A percentile compares a stretch with the other conserved stretches of the same genome.
Conservation (phyloP, 1,284 basidiomycete genomes). For the Tremellales sp. region DNA sequence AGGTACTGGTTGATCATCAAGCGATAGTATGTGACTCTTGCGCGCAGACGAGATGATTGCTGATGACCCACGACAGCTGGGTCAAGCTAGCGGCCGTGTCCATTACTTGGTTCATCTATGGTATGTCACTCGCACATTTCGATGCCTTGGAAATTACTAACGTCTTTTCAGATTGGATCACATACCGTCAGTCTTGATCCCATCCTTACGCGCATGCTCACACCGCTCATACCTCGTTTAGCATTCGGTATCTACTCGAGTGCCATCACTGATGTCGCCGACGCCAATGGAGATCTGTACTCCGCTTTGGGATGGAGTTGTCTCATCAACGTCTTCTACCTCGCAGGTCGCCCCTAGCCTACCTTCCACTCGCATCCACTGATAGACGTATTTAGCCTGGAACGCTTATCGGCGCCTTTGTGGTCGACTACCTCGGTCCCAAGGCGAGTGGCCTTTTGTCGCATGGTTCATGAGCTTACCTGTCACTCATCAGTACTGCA, state of each 20-base stretch:
- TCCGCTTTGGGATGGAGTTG: conserved; percentile 44
- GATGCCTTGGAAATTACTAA: no score
- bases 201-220: neutral
- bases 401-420: conserved; percentile 31
- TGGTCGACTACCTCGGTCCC: conserved; percentile 42
- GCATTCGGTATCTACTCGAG: conserved; percentile 81
- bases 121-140: conserved; percentile 61
- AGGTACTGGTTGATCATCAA: conserved; percentile 74
- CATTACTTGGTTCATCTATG: conserved; percentile 68
- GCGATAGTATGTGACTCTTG: conserved; percentile 64
- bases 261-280: conserved; percentile 49
- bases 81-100: conserved; percentile 30
- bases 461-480: neutral
- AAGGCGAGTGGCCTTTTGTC: conserved; percentile 11
- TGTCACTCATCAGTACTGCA: conserved; percentile 55
- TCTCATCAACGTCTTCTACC: conserved; percentile 52
- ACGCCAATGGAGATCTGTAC: conserved; percentile 29
- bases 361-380: conserved; percentile 63
- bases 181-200: conserved; percentile 22
- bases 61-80: conserved; percentile 19
- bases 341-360: conserved; percentile 64
- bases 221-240: neutral
- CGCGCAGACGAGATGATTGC: conserved; percentile 50
- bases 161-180: conserved; percentile 27
- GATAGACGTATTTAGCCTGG: conserved; percentile 19